Conservation (phyloP, 192 early-diverging fungal genomes). For the Backusella tuberculispora region DNA sequence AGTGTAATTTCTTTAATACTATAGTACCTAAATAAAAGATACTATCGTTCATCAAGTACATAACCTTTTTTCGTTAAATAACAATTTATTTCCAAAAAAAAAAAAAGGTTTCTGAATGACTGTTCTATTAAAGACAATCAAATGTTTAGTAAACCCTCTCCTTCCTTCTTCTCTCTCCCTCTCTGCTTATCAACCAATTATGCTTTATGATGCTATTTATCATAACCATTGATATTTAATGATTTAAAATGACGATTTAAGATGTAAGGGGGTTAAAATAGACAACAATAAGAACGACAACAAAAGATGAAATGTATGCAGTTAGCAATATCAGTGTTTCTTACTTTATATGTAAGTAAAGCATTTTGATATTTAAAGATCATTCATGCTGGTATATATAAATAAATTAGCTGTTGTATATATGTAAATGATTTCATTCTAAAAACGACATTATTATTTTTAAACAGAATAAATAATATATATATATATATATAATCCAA, state of each 20-base stretch:
- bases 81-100: too few relatives aligned
- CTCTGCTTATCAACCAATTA: background rate
- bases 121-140: too few relatives aligned
- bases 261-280: background rate
- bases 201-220: background rate
- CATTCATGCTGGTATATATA: too few relatives aligned
- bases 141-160: background rate
- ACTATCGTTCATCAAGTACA: background rate
- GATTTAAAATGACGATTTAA: constrained; percentile 15
- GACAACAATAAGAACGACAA: background rate
- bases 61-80: background rate
- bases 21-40: background rate
- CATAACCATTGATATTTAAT: background rate
- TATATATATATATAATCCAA: background rate
- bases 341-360: background rate
- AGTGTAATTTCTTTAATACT: background rate
- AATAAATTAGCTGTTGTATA: too few relatives aligned
- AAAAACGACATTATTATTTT: too few relatives aligned
- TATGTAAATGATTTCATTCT: too few relatives aligned
- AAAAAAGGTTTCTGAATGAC: too few relatives aligned
- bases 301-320: background rate
- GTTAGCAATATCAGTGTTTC: background rate
- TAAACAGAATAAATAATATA: too few relatives aligned
- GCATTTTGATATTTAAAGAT: too few relatives aligned
- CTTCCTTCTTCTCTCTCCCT: background rate